These are phyloP conservation scores for Sporisorium sorghi DNA, from an alignment of 1,284 basidiomycete genomes.

Conservation along the genomic window DNA sequence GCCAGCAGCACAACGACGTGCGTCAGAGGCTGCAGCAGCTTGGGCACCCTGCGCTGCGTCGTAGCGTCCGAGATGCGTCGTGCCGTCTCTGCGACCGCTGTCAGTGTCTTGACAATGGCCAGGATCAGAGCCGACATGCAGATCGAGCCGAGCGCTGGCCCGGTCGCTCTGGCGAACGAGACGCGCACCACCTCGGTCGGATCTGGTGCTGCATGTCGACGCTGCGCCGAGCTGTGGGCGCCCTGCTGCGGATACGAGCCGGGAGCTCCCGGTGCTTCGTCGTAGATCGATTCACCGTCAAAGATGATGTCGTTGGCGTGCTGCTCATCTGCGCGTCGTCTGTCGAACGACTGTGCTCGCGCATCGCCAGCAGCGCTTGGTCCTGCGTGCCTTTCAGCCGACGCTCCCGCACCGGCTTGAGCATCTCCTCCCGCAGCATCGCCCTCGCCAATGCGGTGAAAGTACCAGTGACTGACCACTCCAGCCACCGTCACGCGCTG, in stretches of 20 bases:
- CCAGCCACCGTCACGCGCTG: conserved; percentile 82
- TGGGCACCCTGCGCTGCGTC: conserved; percentile 49
- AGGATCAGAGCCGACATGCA: conserved; percentile 81
- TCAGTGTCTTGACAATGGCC: conserved; percentile 74
- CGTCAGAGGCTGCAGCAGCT: conserved; percentile 70
- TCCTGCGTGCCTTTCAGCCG: not conserved
- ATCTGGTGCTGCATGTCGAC: conserved; percentile 34
- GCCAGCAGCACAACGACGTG: conserved; percentile 76
- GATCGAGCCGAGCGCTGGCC: conserved; percentile 83
- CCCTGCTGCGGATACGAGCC: conserved; percentile 30
- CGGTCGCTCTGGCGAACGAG: conserved; percentile 81
- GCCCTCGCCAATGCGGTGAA: conserved; percentile 71
- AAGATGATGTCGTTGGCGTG: conserved; percentile 17
- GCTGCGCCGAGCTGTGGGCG: conserved; percentile 1
- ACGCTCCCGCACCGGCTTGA: conserved; percentile 14
- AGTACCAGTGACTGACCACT: conserved; percentile 93
- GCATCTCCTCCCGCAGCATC: conserved; percentile 9
- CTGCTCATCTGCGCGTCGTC: conserved; percentile 45
- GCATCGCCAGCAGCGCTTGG: conserved; percentile 6
- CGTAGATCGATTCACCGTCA: conserved; percentile 51
- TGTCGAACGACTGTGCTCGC: conserved; percentile 23
- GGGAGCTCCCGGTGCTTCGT: conserved; percentile 28
- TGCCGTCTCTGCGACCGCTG: conserved; percentile 73
- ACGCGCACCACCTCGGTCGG: conserved; percentile 77
- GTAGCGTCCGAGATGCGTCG: conserved; percentile 48